Base-by-base conservation (phyloP, 352 stramenopile species). In the Phytopythium sindhum region DNA sequence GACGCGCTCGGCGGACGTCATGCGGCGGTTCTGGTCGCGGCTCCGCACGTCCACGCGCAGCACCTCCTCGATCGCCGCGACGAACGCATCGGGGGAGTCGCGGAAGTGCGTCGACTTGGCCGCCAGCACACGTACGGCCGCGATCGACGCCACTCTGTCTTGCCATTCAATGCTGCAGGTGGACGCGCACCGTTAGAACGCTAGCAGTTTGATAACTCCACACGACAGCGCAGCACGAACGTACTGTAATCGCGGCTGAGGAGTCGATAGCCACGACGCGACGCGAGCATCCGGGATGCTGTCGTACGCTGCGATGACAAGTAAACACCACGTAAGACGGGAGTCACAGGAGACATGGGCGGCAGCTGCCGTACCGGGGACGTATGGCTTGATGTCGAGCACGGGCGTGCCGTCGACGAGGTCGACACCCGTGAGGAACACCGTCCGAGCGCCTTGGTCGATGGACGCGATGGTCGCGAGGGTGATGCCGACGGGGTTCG, bases 381-480 rank as follows among this genome's bases (percentile, higher is more conserved):
- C 95, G 67, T 98, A 99, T 7, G 97, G 97, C 73, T 99, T 99
- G 59, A 99, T 97, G 66, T 99, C 97, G 4, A 99, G 70, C 15
- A 99, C 87, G 9, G 97, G 97, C 3, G 97, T 99, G 55, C 94
- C 96, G 67, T 99, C 91, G 35, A 98, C 72, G n/a, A 98, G 79
- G 62, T 98, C 95, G 23, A 98, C 67, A 19, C 89, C 94, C 9
- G 86, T 82, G 41, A 98, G 69, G 64, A 86, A 79, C 29, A 98
- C 80, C 0, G 66, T 81, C 11, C 82, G 81, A 14, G 67, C 68
- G 24, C 64, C 63, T 45, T 69, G 70, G 62, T 97, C 73, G 17
- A 98, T 81, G 19, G 65, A 59, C 61, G 98, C 91, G 56, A 98
- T 77, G 64, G 90, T 95, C 39, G 88, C 94, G 9, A 96, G 70